A percentile compares a stretch with the other conserved stretches of the same genome.
These are phyloP conservation scores for Sistotremastrum suecicum DNA, from an alignment of 768 basidiomycete genomes.

Conservation along the genomic window DNA sequence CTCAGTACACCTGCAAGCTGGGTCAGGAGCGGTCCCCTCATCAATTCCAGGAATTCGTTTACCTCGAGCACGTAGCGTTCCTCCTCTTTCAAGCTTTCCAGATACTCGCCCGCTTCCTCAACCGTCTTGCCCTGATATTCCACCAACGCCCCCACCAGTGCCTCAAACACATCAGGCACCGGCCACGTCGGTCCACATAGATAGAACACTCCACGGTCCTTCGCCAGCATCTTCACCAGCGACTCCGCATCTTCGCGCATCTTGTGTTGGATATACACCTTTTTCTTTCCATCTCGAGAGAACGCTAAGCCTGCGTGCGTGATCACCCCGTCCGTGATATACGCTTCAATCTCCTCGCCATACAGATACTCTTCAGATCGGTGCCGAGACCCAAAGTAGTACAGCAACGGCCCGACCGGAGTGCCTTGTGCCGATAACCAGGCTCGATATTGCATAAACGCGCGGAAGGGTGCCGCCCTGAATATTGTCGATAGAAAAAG, in stretches of 20 bases:
- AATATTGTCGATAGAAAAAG: not conserved
- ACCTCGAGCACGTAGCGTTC: slow-evolving; percentile 98
- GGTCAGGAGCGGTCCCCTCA: not conserved
- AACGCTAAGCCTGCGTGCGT: slow-evolving; percentile 90
- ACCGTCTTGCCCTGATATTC: slow-evolving; percentile 53
- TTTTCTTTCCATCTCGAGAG: slow-evolving; percentile 83
- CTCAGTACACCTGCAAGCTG: too few species aligned
- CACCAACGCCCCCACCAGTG: slow-evolving; percentile 68
- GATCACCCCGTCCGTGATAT: slow-evolving; percentile 71
- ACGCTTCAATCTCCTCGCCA: slow-evolving; percentile 91
- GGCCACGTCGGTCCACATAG: slow-evolving; percentile 99
- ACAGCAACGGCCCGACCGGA: slow-evolving; percentile 83
- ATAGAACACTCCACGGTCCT: slow-evolving; percentile 77
- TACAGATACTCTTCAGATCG: slow-evolving; percentile 94
- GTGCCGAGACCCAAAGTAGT: slow-evolving; percentile 98
- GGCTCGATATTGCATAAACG: slow-evolving; percentile 93
- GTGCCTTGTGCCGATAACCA: slow-evolving; percentile 62
- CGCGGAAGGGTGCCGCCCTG: slow-evolving; percentile 90
- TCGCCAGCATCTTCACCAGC: slow-evolving; percentile 61
- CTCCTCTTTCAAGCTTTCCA: slow-evolving; percentile 88
- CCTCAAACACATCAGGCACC: slow-evolving; percentile 95
- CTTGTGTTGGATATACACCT: slow-evolving; percentile 98
- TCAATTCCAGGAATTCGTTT: not conserved
- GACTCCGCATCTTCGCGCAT: slow-evolving; percentile 81
- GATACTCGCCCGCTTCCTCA: slow-evolving; percentile 58